Conservation (phyloP, 495 filamentous ascomycete species). For the Massariosphaeria phaeospora region DNA sequence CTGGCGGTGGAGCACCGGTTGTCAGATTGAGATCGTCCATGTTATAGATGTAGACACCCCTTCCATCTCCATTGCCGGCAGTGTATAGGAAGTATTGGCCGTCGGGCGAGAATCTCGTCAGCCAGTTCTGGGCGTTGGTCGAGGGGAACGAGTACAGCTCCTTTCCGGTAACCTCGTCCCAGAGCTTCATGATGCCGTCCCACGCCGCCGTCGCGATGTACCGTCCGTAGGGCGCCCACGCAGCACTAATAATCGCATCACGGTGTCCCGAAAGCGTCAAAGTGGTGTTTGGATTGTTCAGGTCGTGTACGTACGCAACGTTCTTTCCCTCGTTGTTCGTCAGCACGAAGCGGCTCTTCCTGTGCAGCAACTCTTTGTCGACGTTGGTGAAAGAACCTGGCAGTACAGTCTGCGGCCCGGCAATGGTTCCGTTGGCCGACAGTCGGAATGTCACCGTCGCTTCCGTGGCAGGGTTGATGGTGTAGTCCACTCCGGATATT, state of each 20-base stretch:
- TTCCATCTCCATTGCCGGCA: neutral
- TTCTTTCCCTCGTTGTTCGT: neutral
- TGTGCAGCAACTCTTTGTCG: neutral
- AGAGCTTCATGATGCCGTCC: conserved; percentile 5
- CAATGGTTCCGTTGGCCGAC: neutral
- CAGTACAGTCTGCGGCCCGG: neutral
- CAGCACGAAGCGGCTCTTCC: neutral
- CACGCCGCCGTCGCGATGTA: conserved; percentile 1
- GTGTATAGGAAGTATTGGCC: neutral
- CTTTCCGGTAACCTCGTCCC: neutral
- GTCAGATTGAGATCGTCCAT: neutral
- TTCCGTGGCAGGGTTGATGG: neutral
- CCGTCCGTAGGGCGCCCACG: conserved; percentile 3
- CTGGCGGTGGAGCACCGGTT: neutral
- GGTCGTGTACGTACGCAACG: neutral
- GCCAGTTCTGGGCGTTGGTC: conserved; percentile 1
- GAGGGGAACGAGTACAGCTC: neutral
- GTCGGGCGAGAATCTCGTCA: conserved; percentile 5
- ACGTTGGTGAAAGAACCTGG: neutral
- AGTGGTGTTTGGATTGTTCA: neutral
- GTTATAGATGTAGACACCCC: neutral
- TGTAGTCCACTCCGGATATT: neutral
- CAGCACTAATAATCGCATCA: neutral
- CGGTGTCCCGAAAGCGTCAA: neutral
- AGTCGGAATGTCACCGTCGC: neutral